Conservation (phyloP, 805 yeast species). For the Starmerella khaoyaiensis region DNA sequence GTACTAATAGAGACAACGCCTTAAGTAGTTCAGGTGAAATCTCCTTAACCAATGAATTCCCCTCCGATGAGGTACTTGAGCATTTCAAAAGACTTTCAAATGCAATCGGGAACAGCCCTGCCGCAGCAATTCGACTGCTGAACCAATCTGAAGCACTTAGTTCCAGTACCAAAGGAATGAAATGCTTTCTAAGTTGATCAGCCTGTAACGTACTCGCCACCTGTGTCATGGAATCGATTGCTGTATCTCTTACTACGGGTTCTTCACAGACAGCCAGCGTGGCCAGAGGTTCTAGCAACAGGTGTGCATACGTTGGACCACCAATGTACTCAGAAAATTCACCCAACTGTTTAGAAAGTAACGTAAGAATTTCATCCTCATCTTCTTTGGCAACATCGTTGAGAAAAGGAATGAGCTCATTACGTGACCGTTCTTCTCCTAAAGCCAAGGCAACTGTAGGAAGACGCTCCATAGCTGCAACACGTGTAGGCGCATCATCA, state of each 20-base stretch:
- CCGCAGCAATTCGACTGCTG: conserved; percentile 76
- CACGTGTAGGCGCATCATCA: conserved; percentile 87
- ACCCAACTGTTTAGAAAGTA: conserved; percentile 81
- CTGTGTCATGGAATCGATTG: conserved; percentile 69
- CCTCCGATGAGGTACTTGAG: no score
- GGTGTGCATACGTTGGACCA: conserved; percentile 52
- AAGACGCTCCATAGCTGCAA: conserved; percentile 85
- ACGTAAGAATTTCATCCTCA: conserved; percentile 94
- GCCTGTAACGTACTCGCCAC: conserved; percentile 48
- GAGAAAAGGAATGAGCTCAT: conserved; percentile 79
- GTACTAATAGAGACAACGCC: conserved; percentile 54
- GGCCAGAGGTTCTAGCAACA: conserved; percentile 54
- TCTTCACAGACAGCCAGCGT: conserved; percentile 86
- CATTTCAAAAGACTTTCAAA: conserved; percentile 14
- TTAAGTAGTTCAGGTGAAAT: conserved; percentile 20
- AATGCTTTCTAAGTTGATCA: conserved; percentile 51
- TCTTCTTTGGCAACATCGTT: conserved; percentile 64
- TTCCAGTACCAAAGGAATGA: conserved; percentile 63
- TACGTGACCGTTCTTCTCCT: conserved; percentile 85
- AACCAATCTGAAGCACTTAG: conserved; percentile 90
- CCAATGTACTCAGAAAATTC: conserved; percentile 81
- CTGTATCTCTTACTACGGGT: conserved; percentile 89
- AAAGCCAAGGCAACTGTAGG: conserved; percentile 90
- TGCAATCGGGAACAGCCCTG: conserved; percentile 72
- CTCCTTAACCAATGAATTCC: no score